Base-by-base conservation (phyloP, 495 filamentous ascomycete genomes). In the Chaetomidium leptoderma region DNA sequence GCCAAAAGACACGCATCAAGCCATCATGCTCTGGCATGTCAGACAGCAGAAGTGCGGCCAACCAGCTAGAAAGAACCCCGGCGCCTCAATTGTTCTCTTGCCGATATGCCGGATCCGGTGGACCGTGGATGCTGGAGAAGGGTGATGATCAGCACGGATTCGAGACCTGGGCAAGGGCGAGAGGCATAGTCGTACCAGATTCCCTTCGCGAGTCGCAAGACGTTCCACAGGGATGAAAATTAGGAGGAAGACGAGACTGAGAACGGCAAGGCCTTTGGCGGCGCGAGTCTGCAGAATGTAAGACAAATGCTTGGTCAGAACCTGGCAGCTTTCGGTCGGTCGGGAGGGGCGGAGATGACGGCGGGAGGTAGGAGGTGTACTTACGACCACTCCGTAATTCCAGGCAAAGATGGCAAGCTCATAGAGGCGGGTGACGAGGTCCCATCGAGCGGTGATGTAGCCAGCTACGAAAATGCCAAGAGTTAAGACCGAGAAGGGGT, bases 371-470 rank as follows among this genome's bases (percentile, higher is more conserved):
- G 24, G 32, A 33, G 35, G 32, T 19, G 17, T 55, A 77, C 91
- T 74, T 76, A 96, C 92, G 68, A 98, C 89, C 66, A 99, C 93
- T 68, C 92, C 91, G 89, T 96, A 90, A 72, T 95, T 89, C 92
- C 91, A 96, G 63, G 95, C 93, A 71, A 97, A 99, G 53, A 93
- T 89, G 52, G 90, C 89, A 65, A 99, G 81, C 73, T 97, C 92
- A 85, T 96, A 92, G 54, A 96, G 81, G 62, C 91, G 86, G 55
- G 91, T 96, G 62, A 97, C 91, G 52, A 99, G 85, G 73, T 97
- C 92, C 91, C 91, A 97, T 78, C 95, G 86, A 66, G 93, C 93
- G 74, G 95, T 97, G 71, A 90, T 97, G 80, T 99, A 99, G 74
- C 93, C 93, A 75, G 93, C 92, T 79, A 97, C 85, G 77, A 99